These are phyloP conservation scores for Epicoccum nigrum DNA, from an alignment of 2,329 filamentous ascomycete species.

Conservation along the genomic window DNA sequence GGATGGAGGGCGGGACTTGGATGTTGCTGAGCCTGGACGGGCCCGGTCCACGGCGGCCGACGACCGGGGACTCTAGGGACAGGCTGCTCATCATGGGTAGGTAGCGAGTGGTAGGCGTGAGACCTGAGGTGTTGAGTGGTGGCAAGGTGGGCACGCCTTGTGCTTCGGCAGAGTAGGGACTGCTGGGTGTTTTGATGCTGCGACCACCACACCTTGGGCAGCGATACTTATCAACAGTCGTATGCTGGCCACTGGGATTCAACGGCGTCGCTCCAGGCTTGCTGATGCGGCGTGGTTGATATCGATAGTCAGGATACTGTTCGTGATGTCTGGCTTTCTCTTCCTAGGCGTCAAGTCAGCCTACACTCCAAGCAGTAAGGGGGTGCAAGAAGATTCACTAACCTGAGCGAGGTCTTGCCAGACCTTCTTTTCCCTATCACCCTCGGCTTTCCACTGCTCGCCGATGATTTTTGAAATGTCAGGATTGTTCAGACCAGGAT, in stretches of 20 bases:
- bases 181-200: constrained; percentile 67
- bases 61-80: constrained; percentile 45
- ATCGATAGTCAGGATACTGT: constrained; percentile 92
- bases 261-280: constrained; percentile 49
- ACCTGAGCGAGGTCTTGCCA: constrained; percentile 92
- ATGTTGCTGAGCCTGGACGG: constrained; percentile 39
- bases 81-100: constrained; percentile 50
- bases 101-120: constrained; percentile 43
- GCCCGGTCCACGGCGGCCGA: constrained; percentile 31
- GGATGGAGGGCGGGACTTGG: constrained; percentile 31
- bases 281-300: constrained; percentile 73
- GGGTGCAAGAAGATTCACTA: constrained; percentile 24
- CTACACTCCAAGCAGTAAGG: not conserved
- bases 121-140: constrained; percentile 43
- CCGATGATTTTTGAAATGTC: constrained; percentile 98
- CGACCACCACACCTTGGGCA: constrained; percentile 76
- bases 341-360: constrained; percentile 58
- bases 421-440: constrained; percentile 74
- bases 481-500: constrained; percentile 91
- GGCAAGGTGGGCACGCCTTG: constrained; percentile 48
- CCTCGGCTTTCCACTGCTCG: constrained; percentile 83
- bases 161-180: constrained; percentile 58
- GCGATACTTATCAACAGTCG: constrained; percentile 54
- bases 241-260: constrained; percentile 39
- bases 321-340: constrained; percentile 89